Percentiles rank a stretch among this genome's conserved stretches.
Evolutionary conservation across 129 eudicot genomes (phyloP).

Genomic region (Deinandra increscens): DNA sequence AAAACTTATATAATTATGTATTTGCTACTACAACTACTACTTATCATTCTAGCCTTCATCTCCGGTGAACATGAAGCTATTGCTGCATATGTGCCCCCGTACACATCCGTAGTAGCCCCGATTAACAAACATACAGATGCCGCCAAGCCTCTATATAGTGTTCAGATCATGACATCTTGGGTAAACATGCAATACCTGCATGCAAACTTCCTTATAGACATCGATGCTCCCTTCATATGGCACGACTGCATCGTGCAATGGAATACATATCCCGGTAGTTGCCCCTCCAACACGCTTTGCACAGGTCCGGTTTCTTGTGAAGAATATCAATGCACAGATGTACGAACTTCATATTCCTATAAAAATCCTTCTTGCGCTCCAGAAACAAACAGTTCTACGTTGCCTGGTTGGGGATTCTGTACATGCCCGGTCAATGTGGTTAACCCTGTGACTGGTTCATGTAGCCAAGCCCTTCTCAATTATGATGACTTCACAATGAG

Average conservation of each 20-base stretch:
- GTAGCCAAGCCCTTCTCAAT: slow-evolving; percentile 20
- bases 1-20: neutral
- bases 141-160: slow-evolving; percentile 19
- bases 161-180: neutral
- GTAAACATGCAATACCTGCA: neutral
- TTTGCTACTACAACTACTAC: neutral
- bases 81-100: slow-evolving; percentile 19
- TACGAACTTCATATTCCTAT: slow-evolving; percentile 22
- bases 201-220: slow-evolving; percentile 28
- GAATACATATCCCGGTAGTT: slow-evolving; percentile 21
- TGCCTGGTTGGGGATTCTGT: slow-evolving; percentile 31
- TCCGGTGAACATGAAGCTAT: slow-evolving; percentile 9
- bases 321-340: slow-evolving; percentile 31
- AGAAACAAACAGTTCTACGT: slow-evolving; percentile 17
- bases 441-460: slow-evolving; percentile 21
- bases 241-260: slow-evolving; percentile 23
- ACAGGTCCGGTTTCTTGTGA: slow-evolving; percentile 27
- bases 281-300: slow-evolving; percentile 15
- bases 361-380: slow-evolving; percentile 20
- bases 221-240: slow-evolving; percentile 34
- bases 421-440: slow-evolving; percentile 31
- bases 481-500: slow-evolving; percentile 23
- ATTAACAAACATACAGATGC: slow-evolving; percentile 22
- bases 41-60: slow-evolving; percentile 18
- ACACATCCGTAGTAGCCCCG: slow-evolving; percentile 25